Conservation (phyloP, 2,329 filamentous ascomycete species). For the Stachybotrys chartarum region DNA sequence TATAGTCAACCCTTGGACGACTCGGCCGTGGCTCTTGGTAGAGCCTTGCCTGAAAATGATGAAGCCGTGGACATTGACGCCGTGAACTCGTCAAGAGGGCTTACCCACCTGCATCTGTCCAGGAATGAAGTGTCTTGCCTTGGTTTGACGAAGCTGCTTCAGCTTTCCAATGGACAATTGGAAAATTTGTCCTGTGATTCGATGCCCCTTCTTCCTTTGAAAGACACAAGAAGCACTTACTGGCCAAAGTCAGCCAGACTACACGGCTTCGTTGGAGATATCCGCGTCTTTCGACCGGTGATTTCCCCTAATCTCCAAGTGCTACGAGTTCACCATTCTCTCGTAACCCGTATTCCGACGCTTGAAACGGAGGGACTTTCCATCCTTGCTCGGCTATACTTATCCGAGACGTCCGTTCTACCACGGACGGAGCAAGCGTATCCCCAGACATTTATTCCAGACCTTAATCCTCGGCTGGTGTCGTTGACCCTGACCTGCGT, state of each 20-base stretch:
- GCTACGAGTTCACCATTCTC: constrained; percentile 51
- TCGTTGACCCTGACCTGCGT: constrained; percentile 47
- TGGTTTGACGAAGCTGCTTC: constrained; percentile 36
- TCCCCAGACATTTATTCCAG: constrained; percentile 41
- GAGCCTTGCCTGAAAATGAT: constrained; percentile 16
- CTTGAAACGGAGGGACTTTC: constrained; percentile 30
- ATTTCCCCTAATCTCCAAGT: constrained; percentile 45
- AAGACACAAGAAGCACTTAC: constrained; percentile 1
- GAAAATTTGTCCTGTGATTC: constrained; percentile 46
- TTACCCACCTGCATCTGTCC: constrained; percentile 50
- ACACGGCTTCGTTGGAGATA: constrained; percentile 35
- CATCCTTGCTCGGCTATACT: constrained; percentile 24
- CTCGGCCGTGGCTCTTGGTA: constrained; percentile 15
- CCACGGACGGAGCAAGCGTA: constrained; percentile 37
- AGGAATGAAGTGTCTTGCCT: constrained; percentile 38
- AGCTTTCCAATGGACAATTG: constrained; percentile 35
- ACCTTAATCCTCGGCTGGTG: constrained; percentile 48
- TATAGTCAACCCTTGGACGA: constrained; percentile 14
- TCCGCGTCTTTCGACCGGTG: constrained; percentile 44
- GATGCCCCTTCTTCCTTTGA: constrained; percentile 21
- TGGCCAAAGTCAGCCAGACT: constrained; percentile 26
- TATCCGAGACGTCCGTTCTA: constrained; percentile 38
- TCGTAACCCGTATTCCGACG: constrained; percentile 48
- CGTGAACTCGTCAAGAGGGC: constrained; percentile 14
- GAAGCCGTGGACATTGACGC: constrained; percentile 8